A percentile compares a stretch with the other conserved stretches of the same genome.
These are phyloP conservation scores for Lupinus albus DNA, from an alignment of 306 rosid genomes.

Conservation along the genomic window DNA sequence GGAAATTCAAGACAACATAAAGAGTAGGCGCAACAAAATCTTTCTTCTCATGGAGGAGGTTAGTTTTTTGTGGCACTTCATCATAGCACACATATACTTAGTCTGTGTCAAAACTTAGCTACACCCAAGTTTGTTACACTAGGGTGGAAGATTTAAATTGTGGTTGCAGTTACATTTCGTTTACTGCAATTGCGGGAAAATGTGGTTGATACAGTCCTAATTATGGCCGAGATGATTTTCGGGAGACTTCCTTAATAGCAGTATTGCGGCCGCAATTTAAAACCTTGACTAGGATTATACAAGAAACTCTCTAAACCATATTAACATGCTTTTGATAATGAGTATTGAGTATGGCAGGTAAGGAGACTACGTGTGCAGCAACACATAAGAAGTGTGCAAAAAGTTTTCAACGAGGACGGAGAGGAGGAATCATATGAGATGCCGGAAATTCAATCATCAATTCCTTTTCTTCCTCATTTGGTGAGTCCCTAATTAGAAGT, in stretches of 20 bases:
- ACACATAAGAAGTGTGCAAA: constrained; percentile 52
- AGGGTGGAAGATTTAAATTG: no score
- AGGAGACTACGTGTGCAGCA: constrained; percentile 93
- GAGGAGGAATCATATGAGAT: constrained; percentile 77
- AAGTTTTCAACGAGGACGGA: constrained; percentile 41
- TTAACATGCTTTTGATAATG: constrained; percentile 1
- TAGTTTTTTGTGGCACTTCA: not conserved
- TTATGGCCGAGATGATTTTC: no score
- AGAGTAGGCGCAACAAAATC: constrained; percentile 84
- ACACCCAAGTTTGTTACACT: not conserved
- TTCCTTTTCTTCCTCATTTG: constrained; percentile 84
- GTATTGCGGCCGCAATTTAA: no score
- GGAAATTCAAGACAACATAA: constrained; percentile 87
- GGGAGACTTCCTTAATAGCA: no score
- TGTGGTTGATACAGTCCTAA: no score
- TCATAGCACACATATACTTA: not conserved
- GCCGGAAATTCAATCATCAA: constrained; percentile 92
- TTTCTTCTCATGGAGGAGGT: constrained; percentile 99
- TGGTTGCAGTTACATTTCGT: no score
- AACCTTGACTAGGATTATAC: not conserved
- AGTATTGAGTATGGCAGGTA: constrained; percentile 54
- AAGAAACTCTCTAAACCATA: not conserved
- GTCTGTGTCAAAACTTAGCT: not conserved
- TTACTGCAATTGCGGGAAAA: no score
- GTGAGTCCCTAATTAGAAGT: constrained; percentile 52